Evolutionary conservation across 106 monocot species (phyloP), one percentile per base, ranked within the genome.

Genomic region (Posidonia australis): DNA sequence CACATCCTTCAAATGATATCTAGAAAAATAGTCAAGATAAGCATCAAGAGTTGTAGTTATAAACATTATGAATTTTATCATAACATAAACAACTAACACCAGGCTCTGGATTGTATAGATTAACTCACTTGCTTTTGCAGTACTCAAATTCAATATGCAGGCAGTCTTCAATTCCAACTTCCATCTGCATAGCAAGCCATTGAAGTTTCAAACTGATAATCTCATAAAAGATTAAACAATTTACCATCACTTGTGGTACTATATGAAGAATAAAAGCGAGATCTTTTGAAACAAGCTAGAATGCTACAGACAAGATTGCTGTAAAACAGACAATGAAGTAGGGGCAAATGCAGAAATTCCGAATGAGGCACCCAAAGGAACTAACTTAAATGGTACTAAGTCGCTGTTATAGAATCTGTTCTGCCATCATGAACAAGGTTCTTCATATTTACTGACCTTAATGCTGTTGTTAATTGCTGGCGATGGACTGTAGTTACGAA

Each of bases 391-490:
- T 23, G 9, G 22, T 13, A 23, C 3, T 24, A 0, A 12, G 2
- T 7, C 10, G 12, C 27, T 6, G 7, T 26, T 45, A 13, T 6
- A 43, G 29, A 13, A 16, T 45, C 9, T 63, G 7, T 20, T 21
- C 43, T 20, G 6, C 43, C 24, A 63, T 13, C 19, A 18, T 21
- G n/a, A 63, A 10, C 42, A 22, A 43, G 44, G 36, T 2, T 63
- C 44, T 44, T 20, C 21, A 32, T 47, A 47, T 22, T 17, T 7
- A 70, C 86, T 64, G 30, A 94, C 94, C 94, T 94, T 94, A 58
- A 94, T 94, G 80, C 89, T 90, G 80, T 90, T 90, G 68, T 94
- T 94, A 26, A 90, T 94, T 59, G 94, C 83, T 43, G 94, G 89
- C 63, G 73, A 47, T 51, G 89, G 86, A 42, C 74, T 60, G 55